Evolutionary conservation across 768 basidiomycete genomes (phyloP).

Genomic region (Lactifluus piperatus): DNA sequence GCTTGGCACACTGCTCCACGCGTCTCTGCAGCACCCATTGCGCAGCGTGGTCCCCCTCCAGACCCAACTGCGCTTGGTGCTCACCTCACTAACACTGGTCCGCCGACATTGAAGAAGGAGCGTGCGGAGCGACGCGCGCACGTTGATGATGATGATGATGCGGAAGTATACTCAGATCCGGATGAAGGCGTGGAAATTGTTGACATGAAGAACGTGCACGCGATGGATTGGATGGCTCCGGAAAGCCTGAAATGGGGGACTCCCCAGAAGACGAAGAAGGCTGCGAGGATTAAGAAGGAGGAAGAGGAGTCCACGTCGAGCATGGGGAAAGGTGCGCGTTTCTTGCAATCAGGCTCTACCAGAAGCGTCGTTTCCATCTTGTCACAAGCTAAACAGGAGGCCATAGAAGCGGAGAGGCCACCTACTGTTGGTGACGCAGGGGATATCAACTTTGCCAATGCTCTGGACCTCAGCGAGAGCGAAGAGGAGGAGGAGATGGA

Average conservation of each 20-base stretch:
- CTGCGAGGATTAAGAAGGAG: conserved; percentile 36
- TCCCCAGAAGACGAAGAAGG: conserved; percentile 29
- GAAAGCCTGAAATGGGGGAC: conserved; percentile 55
- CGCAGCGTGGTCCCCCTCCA: conserved; percentile 32
- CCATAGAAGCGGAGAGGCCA: conserved; percentile 22
- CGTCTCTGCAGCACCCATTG: conserved; percentile 46
- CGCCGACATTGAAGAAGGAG: conserved; percentile 42
- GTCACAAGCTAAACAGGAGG: conserved; percentile 19
- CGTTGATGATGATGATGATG: conserved; percentile 41
- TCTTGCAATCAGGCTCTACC: neutral
- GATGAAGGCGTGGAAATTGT: conserved; percentile 84
- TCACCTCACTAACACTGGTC: conserved; percentile 41
- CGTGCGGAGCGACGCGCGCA: conserved; percentile 23
- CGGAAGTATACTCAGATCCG: conserved; percentile 75
- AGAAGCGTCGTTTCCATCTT: neutral
- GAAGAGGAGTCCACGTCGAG: conserved; percentile 25
- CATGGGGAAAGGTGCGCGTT: conserved; percentile 29
- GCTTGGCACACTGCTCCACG: conserved; percentile 44
- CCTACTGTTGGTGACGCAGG: conserved; percentile 19
- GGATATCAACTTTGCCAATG: conserved; percentile 45
- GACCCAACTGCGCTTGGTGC: conserved; percentile 37
- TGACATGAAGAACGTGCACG: conserved; percentile 67
- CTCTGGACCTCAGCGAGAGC: conserved; percentile 62
- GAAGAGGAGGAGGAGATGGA: conserved; percentile 77
- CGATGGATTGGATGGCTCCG: conserved; percentile 87